Base-by-base conservation (phyloP, 257 asterid genomes). In the Solanum verrucosum region DNA sequence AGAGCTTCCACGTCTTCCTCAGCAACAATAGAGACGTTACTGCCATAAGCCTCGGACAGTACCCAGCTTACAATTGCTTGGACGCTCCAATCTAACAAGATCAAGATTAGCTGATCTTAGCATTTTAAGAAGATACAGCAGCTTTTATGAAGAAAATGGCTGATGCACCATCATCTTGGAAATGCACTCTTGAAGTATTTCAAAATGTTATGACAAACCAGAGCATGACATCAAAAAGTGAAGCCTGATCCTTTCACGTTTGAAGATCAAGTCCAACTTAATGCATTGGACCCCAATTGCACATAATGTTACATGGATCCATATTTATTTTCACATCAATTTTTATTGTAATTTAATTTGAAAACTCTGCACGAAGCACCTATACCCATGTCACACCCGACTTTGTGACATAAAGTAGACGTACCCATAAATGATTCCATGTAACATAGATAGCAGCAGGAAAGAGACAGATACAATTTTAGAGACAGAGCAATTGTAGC, bases 51-150 rank as follows among this genome's bases (percentile, higher is more conserved):
- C 88, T 93, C 89, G 1, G 95, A 92, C 5, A 96, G 93, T 13
- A 95, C 89, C 96, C 96, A 95, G 91, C 98, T 94, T 74, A 96
- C 93, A 56, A 90, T 92, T 91, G 98, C 98, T 93, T 96, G 98
- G 83, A 96, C 98, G 59, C 98, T 95, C 98, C 98, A 96, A 95
- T 96, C 98, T 96, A 94, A 87, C 88, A 91, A 87, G 84, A 87
- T 87, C 88, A 87, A 93, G 88, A 89, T 90, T 91, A 90, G 88
- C 88, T 86, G 90, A 89, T 85, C 88, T 87, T 85, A 87, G 90
- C 89, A 89, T 88, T 63, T 16, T 85, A 78, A 14, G 65, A 42
- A 25, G 84, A 78, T 42, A 33, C 13, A 13, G 63, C 84, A 78
- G 25, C 25, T 78, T 77, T 14, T 4, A 25, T 42, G 4, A 42